Percentiles rank a stretch among this genome's conserved stretches.
Evolutionary conservation across 441 rosid genomes (phyloP).

Genomic region (Rhodomyrtus psidioides): DNA sequence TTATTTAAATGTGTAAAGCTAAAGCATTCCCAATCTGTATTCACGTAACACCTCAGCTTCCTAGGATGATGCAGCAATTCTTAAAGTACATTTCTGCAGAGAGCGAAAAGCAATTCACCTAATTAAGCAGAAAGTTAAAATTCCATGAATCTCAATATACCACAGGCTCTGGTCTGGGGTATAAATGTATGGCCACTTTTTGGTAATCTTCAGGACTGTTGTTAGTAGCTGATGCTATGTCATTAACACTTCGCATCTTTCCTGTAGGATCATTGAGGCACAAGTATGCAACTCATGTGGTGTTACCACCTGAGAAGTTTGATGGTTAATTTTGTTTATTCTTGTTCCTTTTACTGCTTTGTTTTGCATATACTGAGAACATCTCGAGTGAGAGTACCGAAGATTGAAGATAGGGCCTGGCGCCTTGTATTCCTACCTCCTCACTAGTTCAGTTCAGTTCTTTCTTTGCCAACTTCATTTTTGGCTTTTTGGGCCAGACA

Average conservation of each 20-base stretch:
- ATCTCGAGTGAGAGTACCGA: not conserved
- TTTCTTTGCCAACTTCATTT: not conserved
- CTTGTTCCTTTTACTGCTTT: not conserved
- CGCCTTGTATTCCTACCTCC: not conserved
- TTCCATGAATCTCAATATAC: not conserved
- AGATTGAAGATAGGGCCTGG: not conserved
- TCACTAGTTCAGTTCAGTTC: not conserved
- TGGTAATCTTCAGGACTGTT: not conserved
- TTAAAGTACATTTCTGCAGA: not conserved
- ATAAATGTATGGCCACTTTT: not conserved
- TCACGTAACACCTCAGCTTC: not conserved
- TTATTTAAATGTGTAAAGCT: not conserved
- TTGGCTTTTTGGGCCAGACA: not conserved
- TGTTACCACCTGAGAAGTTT: not conserved
- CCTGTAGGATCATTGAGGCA: not conserved
- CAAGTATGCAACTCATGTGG: not conserved
- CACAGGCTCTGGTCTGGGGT: not conserved
- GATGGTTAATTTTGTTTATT: not conserved
- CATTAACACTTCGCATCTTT: not conserved
- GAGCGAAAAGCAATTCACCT: not conserved
- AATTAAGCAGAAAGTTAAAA: not conserved
- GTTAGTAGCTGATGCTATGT: not conserved
- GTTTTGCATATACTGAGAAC: not conserved
- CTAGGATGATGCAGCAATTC: not conserved
- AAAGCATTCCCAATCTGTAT: not conserved